Evolutionary conservation across 139 green algal species (phyloP), one percentile per base, ranked within the genome.

Genomic region (Volvox africanus): DNA sequence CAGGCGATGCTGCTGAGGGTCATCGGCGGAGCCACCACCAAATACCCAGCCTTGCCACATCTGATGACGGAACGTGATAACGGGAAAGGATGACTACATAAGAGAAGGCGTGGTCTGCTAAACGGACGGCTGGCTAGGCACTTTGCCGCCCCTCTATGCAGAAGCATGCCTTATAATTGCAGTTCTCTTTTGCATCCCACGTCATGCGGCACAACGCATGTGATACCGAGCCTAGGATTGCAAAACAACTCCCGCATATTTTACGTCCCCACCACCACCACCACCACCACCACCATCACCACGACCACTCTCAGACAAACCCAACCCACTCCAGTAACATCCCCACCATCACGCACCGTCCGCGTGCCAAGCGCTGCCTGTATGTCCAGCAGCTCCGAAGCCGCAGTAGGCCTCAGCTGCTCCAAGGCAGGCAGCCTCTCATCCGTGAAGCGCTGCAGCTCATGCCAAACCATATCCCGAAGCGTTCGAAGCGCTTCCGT

Each of bases 401-500:
- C 68, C 37, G 67, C 36, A 2, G 35, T 37, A 5, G 83, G 32
- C 24, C 11, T 16, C 67, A 55, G 17, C 83, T 11, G 65, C 71
- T 90, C 85, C 37, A 82, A 11, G 33, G 37, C 36, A 0, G 69
- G 35, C 16, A 82, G 19, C 35, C 67, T 20, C 26, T 30, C 68
- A 30, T 90, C 86, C n/a, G 86, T 83, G 86, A 83, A 82, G 71
- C 50, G 19, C 71, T 90, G 86, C 71, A 90, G 71, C 26, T 26
- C 17, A 2, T 14, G 11, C 86, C 86, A 90, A n/a, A 75, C 37
- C 19, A 20, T 26, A 11, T 90, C 71, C 3, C 86, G 86, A 44
- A 90, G 71, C 44, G 86, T 20, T 0, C 28, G 1, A 35, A 89
- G 35, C 68, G 44, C 44, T 80, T 32, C n/a, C 30, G 19, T 22